phyloP scores from a whole-genome alignment of 1,139 yeast species.

The Kodamaea ohmeri region DNA sequence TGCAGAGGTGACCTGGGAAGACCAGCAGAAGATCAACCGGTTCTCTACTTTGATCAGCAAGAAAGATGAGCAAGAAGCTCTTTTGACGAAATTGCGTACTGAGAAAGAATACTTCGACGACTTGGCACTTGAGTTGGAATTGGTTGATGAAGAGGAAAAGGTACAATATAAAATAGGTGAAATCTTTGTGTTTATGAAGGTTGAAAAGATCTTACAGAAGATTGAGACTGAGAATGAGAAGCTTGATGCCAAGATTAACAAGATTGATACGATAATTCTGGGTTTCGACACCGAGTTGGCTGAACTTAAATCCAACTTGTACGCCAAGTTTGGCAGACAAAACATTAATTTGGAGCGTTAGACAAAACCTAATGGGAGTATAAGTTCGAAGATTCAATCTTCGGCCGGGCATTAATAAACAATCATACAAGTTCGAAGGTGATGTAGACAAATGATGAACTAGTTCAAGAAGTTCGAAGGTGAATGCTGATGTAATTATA shows the following conservation, averaged over 20 bases:
- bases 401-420: too few species aligned
- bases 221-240: constrained; percentile 59
- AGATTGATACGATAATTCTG: constrained; percentile 47
- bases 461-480: too few species aligned
- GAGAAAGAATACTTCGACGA: constrained; percentile 92
- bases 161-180: constrained; percentile 75
- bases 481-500: too few species aligned
- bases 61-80: constrained; percentile 55
- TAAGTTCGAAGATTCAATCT: too few species aligned
- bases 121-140: constrained; percentile 77
- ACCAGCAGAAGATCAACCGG: constrained; percentile 84
- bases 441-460: too few species aligned
- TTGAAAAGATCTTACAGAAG: constrained; percentile 60
- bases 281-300: constrained; percentile 53
- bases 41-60: constrained; percentile 79
- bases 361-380: too few species aligned
- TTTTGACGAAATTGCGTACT: constrained; percentile 48
- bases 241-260: constrained; percentile 49
- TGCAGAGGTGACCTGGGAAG: constrained; percentile 79
- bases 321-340: constrained; percentile 79
- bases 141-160: constrained; percentile 74
- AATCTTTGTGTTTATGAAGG: constrained; percentile 65
- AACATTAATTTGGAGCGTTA: constrained; percentile 79
- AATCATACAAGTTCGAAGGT: too few species aligned
- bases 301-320: constrained; percentile 66